Evolutionary conservation across 306 rosid genomes (phyloP).

Genomic region (Arachis stenosperma): DNA sequence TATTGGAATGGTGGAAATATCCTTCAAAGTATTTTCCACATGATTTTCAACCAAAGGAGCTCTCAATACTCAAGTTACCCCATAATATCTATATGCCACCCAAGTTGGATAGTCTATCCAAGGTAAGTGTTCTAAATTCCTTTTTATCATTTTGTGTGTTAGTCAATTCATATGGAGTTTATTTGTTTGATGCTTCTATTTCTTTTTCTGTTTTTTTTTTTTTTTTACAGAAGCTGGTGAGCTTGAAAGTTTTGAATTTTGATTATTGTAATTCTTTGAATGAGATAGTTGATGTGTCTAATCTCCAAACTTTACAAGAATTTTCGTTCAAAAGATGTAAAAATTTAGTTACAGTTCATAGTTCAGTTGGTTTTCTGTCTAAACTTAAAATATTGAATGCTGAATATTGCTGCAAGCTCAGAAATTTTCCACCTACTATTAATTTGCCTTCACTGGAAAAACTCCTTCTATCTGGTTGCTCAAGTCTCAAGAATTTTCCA

Average conservation of each 20-base stretch:
- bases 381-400: neutral
- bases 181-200: neutral
- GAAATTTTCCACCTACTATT: neutral
- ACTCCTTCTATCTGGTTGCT: neutral
- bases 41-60: neutral
- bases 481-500: neutral
- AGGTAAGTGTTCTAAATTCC: neutral
- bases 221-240: conserved; percentile 11
- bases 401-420: rapidly evolving
- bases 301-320: conserved; percentile 7
- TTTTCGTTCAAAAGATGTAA: neutral
- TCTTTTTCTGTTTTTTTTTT: neutral
- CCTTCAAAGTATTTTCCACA: neutral
- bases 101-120: neutral
- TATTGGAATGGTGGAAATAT: neutral
- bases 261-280: rapidly evolving
- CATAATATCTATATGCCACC: neutral
- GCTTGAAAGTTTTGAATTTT: neutral
- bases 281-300: neutral
- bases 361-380: neutral
- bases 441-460: neutral
- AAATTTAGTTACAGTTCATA: neutral
- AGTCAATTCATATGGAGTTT: neutral
- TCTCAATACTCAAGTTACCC: neutral
- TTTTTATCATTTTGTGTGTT: neutral